Conservation (phyloP, 2,329 filamentous ascomycete species). For the Colletotrichum tabaci region DNA sequence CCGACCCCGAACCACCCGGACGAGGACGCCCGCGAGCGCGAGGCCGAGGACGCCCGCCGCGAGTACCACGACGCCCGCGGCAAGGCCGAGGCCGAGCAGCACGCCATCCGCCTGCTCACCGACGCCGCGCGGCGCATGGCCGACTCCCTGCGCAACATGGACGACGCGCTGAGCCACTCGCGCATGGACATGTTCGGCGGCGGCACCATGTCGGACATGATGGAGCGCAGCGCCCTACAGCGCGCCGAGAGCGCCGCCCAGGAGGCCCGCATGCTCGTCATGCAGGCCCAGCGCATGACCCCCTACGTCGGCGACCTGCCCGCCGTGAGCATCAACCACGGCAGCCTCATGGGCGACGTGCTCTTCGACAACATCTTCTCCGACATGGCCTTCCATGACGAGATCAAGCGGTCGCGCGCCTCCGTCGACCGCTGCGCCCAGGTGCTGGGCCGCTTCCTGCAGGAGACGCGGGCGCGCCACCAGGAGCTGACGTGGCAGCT, state of each 20-base stretch:
- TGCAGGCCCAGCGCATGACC: constrained; percentile 58
- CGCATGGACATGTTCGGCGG: constrained; percentile 66
- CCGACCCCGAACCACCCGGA: constrained; percentile 67
- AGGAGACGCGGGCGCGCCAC: constrained; percentile 51
- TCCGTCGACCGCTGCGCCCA: constrained; percentile 54
- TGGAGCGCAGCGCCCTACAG: constrained; percentile 67
- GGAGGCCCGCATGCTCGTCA: constrained; percentile 57
- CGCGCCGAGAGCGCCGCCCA: constrained; percentile 60
- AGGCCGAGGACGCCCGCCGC: constrained; percentile 51
- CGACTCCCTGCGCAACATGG: constrained; percentile 54
- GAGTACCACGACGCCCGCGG: constrained; percentile 56
- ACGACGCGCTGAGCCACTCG: constrained; percentile 59
- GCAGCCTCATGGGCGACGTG: constrained; percentile 64
- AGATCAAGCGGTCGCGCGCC: constrained; percentile 61
- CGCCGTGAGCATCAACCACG: constrained; percentile 59
- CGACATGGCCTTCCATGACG: constrained; percentile 66
- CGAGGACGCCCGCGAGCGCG: constrained; percentile 64
- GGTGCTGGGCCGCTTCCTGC: constrained; percentile 52
- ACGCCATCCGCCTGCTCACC: constrained; percentile 57
- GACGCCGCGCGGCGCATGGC: constrained; percentile 56
- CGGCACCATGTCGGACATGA: constrained; percentile 64
- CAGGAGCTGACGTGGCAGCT: constrained; percentile 52
- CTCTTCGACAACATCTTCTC: constrained; percentile 70
- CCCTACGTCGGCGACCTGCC: constrained; percentile 57
- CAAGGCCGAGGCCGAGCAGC: constrained; percentile 56